Conservation (phyloP, 2,329 filamentous ascomycete genomes). For the Ophiostoma montium region DNA sequence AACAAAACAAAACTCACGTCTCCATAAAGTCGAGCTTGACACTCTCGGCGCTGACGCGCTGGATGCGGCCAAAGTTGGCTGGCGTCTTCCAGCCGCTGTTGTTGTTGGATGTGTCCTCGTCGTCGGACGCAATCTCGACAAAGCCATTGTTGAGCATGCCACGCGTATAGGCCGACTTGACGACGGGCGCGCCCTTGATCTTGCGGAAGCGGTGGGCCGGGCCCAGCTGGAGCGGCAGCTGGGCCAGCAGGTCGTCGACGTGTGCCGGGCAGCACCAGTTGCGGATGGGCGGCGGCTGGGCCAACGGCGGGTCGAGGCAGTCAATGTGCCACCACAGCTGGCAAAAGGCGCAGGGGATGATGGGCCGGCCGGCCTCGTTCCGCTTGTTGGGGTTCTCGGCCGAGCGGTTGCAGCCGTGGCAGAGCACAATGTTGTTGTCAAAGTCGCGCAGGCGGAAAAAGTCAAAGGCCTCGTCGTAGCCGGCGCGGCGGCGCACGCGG, state of each 20-base stretch:
- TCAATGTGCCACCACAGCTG: conserved; percentile 79
- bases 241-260: conserved; percentile 56
- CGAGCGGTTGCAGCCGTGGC: conserved; percentile 58
- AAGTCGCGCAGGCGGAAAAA: conserved; percentile 54
- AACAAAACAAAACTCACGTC: conserved; percentile 29
- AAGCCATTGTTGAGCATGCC: conserved; percentile 58
- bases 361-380: conserved; percentile 35
- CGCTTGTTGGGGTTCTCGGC: conserved; percentile 27
- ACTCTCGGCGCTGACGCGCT: conserved; percentile 48
- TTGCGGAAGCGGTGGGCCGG: conserved; percentile 49
- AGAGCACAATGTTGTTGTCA: conserved; percentile 65
- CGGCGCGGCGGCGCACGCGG: conserved; percentile 13
- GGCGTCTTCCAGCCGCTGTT: conserved; percentile 40
- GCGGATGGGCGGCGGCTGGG: conserved; percentile 60
- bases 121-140: conserved; percentile 51
- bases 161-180: conserved; percentile 41
- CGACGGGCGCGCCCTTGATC: conserved; percentile 37
- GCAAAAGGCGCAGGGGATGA: conserved; percentile 80
- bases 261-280: conserved; percentile 87
- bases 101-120: conserved; percentile 41
- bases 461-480: conserved; percentile 52
- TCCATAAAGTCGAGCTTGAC: conserved; percentile 61
- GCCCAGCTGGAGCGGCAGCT: conserved; percentile 40
- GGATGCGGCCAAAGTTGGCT: conserved; percentile 48
- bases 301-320: conserved; percentile 73